These are phyloP conservation scores for Anisodus tanguticus DNA, from an alignment of 257 asterid species.

Conservation along the genomic window DNA sequence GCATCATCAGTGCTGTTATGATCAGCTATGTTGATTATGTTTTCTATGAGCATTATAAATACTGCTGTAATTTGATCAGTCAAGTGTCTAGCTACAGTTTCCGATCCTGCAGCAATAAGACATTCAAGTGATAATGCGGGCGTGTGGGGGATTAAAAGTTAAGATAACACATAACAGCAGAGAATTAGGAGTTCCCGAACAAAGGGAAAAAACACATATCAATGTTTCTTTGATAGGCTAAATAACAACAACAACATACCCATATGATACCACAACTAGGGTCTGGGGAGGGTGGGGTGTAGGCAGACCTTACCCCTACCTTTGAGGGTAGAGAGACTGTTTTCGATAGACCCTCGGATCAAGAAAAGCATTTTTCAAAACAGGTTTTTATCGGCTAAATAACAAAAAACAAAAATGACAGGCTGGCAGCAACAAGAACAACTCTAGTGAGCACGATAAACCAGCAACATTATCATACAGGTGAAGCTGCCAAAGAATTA, in stretches of 20 bases:
- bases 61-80: background rate
- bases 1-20: constrained; percentile 37
- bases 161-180: background rate
- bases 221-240: background rate
- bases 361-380: no score
- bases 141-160: background rate
- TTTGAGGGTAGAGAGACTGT: no score
- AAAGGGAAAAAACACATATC: background rate
- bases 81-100: constrained; percentile 6
- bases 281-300: no score
- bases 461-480: background rate
- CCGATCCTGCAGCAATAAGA: background rate
- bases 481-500: background rate
- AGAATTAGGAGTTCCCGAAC: background rate
- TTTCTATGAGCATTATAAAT: constrained; percentile 10
- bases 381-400: background rate
- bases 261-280: no score
- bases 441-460: background rate
- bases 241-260: background rate
- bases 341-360: no score
- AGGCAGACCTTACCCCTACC: no score
- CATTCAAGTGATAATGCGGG: constrained; percentile 24
- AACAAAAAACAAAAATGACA: background rate
- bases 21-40: constrained; percentile 45
- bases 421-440: background rate